Evolutionary conservation across 352 stramenopile genomes (phyloP).

Genomic region (Thraustotheca clavata): DNA sequence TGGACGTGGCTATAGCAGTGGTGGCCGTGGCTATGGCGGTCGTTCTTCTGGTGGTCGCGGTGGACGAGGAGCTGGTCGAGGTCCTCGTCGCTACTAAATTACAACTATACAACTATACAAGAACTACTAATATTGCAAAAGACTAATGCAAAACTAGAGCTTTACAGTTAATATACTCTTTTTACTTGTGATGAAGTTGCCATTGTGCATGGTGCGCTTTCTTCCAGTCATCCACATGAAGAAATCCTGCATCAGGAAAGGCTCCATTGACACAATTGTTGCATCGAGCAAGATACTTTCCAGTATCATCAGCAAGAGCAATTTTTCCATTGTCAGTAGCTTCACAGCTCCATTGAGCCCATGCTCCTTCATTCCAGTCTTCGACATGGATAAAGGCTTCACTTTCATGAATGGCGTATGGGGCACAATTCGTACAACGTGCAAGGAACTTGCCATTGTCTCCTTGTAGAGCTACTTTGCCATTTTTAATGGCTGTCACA

Average conservation of each 20-base stretch:
- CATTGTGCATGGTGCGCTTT: background rate
- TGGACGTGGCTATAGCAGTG: slow-evolving; percentile 23
- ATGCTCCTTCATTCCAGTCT: background rate
- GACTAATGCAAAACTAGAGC: background rate
- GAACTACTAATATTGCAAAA: background rate
- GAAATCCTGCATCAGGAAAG: background rate
- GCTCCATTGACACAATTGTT: slow-evolving; percentile 3
- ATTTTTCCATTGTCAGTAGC: slow-evolving; percentile 14
- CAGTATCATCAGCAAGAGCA: background rate
- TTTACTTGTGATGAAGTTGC: background rate
- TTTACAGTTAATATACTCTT: background rate
- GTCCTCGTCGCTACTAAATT: slow-evolving; percentile 17
- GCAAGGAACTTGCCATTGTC: slow-evolving; percentile 12
- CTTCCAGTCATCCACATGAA: background rate
- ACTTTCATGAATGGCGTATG: background rate
- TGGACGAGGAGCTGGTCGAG: slow-evolving; percentile 22
- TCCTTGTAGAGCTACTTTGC: slow-evolving; percentile 12
- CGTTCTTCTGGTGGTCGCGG: slow-evolving; percentile 28
- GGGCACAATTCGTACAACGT: slow-evolving; percentile 12
- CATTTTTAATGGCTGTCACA: slow-evolving; percentile 3
- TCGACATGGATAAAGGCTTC: background rate
- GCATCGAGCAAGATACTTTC: slow-evolving; percentile 1
- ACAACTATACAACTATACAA: slow-evolving; percentile 8
- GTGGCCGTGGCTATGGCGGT: slow-evolving; percentile 33
- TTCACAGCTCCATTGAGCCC: slow-evolving; percentile 7